Conservation (phyloP, 2,329 filamentous ascomycete species). For the Sporothrix schenckii region DNA sequence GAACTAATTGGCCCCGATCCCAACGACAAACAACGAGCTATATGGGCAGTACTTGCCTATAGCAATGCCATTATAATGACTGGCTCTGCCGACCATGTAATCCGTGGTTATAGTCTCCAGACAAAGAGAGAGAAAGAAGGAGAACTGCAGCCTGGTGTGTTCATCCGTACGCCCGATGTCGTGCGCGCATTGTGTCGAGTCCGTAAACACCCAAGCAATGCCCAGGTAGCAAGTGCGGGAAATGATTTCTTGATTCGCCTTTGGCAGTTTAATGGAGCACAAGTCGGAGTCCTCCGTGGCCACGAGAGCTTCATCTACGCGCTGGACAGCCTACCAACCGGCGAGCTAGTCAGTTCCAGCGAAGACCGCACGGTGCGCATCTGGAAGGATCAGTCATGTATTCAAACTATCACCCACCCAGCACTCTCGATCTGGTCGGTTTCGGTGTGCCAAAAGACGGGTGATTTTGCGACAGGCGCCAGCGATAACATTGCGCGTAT, state of each 20-base stretch:
- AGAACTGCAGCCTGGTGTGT: conserved; percentile 56
- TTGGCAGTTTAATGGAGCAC: conserved; percentile 79
- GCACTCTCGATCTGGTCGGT: conserved; percentile 96
- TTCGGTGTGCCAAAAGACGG: conserved; percentile 76
- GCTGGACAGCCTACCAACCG: conserved; percentile 73
- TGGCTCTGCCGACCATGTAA: conserved; percentile 87
- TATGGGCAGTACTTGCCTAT: conserved; percentile 90
- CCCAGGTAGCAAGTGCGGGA: conserved; percentile 91
- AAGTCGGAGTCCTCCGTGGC: conserved; percentile 76
- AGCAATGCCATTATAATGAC: conserved; percentile 81
- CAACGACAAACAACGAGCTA: conserved; percentile 52
- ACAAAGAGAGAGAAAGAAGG: conserved; percentile 52
- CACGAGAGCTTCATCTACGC: conserved; percentile 97
- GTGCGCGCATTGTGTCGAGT: conserved; percentile 86
- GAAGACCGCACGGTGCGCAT: conserved; percentile 93
- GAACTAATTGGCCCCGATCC: conserved; percentile 62
- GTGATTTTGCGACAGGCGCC: conserved; percentile 90
- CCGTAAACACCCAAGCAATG: conserved; percentile 74
- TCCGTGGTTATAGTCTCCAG: conserved; percentile 78
- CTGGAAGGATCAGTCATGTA: conserved; percentile 80
- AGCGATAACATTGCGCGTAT: conserved; percentile 85
- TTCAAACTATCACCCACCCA: conserved; percentile 95
- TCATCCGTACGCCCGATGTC: conserved; percentile 72
- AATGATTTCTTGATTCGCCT: conserved; percentile 89
- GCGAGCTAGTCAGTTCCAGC: conserved; percentile 86